Evolutionary conservation across 2,329 filamentous ascomycete genomes (phyloP), one percentile per base, ranked within the genome.

Genomic region (Bipolaris zeicola): DNA sequence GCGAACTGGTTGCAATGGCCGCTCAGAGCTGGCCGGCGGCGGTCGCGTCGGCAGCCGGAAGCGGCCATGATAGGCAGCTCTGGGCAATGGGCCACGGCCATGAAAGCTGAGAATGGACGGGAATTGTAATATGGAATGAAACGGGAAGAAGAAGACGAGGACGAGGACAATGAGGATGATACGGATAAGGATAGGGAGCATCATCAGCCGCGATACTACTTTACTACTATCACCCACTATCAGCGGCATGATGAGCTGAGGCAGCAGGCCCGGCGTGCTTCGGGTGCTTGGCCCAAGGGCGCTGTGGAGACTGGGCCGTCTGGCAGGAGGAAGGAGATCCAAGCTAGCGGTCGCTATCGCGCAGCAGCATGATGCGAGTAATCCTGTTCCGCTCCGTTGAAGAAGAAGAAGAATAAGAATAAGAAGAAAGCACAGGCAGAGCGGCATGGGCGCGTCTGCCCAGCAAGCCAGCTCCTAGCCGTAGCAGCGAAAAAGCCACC

Each of bases 271-370:
- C 53, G 53, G 50, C 47, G 45, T 52, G 50, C 31, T 51, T 51
- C 56, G 57, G 55, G 58, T 54, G 61, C 55, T 57, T 61, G 61
- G 61, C 57, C 50, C 6, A 10, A 11, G 26, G 26, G 26, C 26
- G 49, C 36, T 47, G 62, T 59, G 62, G 63, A 59, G 54, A 58
- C 55, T 58, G 11, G 55, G 58, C 59, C 62, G 26, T 63, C 57
- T 52, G 55, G 61, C 60, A 67, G 57, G 7, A 63, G 58, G 20
- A 62, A 62, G 58, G 13, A 62, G 66, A 58, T 55, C 39, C 53
- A 52, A 33, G 53, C 61, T 61, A 61, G 62, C 56, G 63, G 67
- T 65, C 47, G 62, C 68, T 66, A 68, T 71, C 61, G 54, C 42
- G 55, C 52, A 49, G 52, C 55, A 58, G 52, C 55, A 58, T 61